A percentile compares a stretch with the other conserved stretches of the same genome.
Evolutionary conservation across 306 rosid genomes (phyloP).

Genomic region (Luffa acutangula): DNA sequence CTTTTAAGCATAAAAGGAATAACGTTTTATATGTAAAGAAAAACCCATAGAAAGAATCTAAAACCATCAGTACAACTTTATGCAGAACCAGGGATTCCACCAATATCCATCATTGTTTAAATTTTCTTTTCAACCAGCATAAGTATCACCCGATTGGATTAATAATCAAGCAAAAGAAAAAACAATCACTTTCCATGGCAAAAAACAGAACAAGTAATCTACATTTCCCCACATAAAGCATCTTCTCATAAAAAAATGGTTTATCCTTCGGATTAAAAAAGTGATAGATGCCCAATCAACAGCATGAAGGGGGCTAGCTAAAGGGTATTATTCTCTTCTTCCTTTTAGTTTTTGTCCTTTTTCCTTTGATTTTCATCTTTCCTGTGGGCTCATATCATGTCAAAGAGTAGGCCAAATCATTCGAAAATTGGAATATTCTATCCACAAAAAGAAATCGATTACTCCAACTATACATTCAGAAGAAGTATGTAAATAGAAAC

Average conservation of each 20-base stretch:
- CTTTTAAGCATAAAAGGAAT: background rate
- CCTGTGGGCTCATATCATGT: background rate
- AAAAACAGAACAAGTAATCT: background rate
- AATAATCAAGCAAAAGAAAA: background rate
- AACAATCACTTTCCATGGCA: background rate
- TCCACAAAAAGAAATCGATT: background rate
- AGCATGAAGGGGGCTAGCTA: background rate
- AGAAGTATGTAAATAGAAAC: background rate
- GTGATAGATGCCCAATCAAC: constrained; percentile 1
- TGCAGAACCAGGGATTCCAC: constrained; percentile 4
- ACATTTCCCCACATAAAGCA: constrained; percentile 2
- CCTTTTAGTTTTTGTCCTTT: constrained; percentile 3
- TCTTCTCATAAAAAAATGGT: background rate
- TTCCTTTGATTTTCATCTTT: constrained; percentile 8
- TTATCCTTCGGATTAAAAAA: background rate
- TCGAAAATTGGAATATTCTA: background rate
- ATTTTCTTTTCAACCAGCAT: constrained; percentile 4
- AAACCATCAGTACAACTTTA: constrained; percentile 6
- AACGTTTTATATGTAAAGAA: background rate
- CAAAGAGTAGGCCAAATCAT: constrained; percentile 6
- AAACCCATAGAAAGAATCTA: background rate
- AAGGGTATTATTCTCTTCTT: background rate
- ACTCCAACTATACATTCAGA: background rate
- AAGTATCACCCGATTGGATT: background rate
- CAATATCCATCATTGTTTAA: constrained; percentile 10